Percentiles rank a stretch among this genome's conserved stretches.
These are phyloP conservation scores for Curvularia hawaiiensis DNA, from an alignment of 2,329 filamentous ascomycete species.

Conservation along the genomic window DNA sequence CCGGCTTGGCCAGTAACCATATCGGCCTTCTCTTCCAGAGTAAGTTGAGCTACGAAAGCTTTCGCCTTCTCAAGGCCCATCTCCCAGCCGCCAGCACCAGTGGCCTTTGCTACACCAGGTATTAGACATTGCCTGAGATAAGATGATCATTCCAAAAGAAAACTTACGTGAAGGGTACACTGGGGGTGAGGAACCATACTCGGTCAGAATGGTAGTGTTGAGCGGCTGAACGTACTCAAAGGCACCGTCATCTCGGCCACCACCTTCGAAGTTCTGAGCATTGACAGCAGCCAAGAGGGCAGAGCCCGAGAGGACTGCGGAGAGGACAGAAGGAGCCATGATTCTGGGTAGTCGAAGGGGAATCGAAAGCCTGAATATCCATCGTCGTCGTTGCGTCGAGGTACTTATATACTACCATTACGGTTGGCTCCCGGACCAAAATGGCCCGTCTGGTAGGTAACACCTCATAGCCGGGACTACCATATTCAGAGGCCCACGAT, in stretches of 20 bases:
- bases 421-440: neutral
- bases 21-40: slow-evolving; percentile 41
- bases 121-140: slow-evolving; percentile 45
- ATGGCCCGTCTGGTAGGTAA: slow-evolving; percentile 10
- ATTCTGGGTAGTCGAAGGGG: slow-evolving; percentile 15
- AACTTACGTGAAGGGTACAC: slow-evolving; percentile 39
- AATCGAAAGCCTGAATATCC: slow-evolving; percentile 11
- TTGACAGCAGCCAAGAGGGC: slow-evolving; percentile 29
- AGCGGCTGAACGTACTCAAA: slow-evolving; percentile 39
- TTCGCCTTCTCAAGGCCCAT: slow-evolving; percentile 40
- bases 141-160: neutral
- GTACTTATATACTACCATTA: slow-evolving; percentile 28
- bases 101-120: slow-evolving; percentile 30
- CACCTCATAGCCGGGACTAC: slow-evolving; percentile 1
- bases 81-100: slow-evolving; percentile 41
- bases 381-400: neutral
- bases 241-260: slow-evolving; percentile 25
- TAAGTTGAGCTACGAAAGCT: slow-evolving; percentile 39
- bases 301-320: slow-evolving; percentile 27
- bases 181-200: slow-evolving; percentile 36
- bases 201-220: slow-evolving; percentile 37
- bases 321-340: slow-evolving; percentile 37
- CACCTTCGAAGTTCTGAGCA: slow-evolving; percentile 32
- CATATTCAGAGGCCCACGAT: slow-evolving; percentile 2
- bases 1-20: slow-evolving; percentile 49